Base-by-base conservation (phyloP, 768 basidiomycete species). In the Trametes gibbosa region DNA sequence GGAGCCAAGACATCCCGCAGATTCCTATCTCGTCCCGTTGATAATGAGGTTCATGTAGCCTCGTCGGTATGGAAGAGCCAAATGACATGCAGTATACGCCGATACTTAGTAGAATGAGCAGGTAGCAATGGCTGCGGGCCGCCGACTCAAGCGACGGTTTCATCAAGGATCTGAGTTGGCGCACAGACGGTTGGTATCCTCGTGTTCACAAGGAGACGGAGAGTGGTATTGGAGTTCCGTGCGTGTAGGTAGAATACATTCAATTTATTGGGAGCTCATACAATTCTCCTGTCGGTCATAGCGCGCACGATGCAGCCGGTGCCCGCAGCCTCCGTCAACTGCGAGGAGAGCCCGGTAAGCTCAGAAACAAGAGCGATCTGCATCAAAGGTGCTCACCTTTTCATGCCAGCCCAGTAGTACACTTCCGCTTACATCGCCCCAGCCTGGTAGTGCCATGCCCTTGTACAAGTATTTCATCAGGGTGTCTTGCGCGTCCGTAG, bases 381-480 rank as follows among this genome's bases (percentile, higher is more conserved):
- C 35, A 23, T 8, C 27, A 14, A 29, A 21, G 52, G 35, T 10
- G 70, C 81, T 23, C 49, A 95, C 95, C 89, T 96, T 97, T 73
- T 97, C 95, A 69, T 98, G 96, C 96, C 96, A 98, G 14, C 86
- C 90, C 41, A 96, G 73, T 35, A 89, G 73, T 37, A 87, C 84
- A 62, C 84, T 86, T 42, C 85, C 84, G 65, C 79, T 83, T 56
- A 85, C 77, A 62, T 87, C 86, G 29, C 83, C 80, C 71, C 81
- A 79, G 16, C 79, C 85, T 2, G 79, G 77, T 67, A 80, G 73
- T 17, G 79, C 83, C 95, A 97, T 98, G 16, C 92, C 95, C 76
- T 98, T 98, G 83, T 98, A 98, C 16, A 98, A 77, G 69, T 96
- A 98, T 71, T 95, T 96, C 96, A 97, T 98, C 53, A 98, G 80